Evolutionary conservation across 2,329 filamentous ascomycete species (phyloP), one percentile per base, ranked within the genome.

Genomic region (Nannizziopsis barbatae): DNA sequence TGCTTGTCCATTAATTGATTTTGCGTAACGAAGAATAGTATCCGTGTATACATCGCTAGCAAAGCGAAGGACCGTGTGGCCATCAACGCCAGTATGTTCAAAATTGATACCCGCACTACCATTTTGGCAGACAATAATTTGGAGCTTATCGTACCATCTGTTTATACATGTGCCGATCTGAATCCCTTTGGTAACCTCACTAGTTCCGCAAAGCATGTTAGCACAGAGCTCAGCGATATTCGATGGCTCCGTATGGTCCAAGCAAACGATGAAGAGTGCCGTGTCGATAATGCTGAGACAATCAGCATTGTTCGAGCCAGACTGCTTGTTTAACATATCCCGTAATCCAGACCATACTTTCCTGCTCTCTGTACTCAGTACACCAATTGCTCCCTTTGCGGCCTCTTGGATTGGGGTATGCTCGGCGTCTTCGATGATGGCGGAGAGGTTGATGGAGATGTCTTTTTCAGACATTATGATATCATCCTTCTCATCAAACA

Each of bases 81-180:
- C 92, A 60, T 98, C 92, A 4, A 98, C 90, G 56, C 92, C 92
- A 0, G 92, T 98, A 62, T 98, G 92, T 65, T 98, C 92, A 60
- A 98, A 96, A 69, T 98, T 98, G 78, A 98, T 96, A 5, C 92
- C 92, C 0, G 92, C 92, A 61, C 87, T 95, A 50, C 92, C 92
- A 67, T 96, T 98, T 71, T 95, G 94, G 75, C 92, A 96, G 44
- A 98, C 92, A 47, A 98, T 96, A 53, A 98, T 95, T 63, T 98
- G 92, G 42, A 98, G 75, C 71, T 98, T 98, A 70, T 98, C 92
- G 62, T 98, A 98, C 92, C 92, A 98, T 53, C 92, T 77, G 66
- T 98, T 98, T 11, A 90, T 95, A 69, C 92, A 98, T 1, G 92
- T 96, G 27, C 92, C 92, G 39, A 95, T 88, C 67, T 98, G 92